Conservation (phyloP, 2,329 filamentous ascomycete genomes). For the Colletotrichum brevisporum region DNA sequence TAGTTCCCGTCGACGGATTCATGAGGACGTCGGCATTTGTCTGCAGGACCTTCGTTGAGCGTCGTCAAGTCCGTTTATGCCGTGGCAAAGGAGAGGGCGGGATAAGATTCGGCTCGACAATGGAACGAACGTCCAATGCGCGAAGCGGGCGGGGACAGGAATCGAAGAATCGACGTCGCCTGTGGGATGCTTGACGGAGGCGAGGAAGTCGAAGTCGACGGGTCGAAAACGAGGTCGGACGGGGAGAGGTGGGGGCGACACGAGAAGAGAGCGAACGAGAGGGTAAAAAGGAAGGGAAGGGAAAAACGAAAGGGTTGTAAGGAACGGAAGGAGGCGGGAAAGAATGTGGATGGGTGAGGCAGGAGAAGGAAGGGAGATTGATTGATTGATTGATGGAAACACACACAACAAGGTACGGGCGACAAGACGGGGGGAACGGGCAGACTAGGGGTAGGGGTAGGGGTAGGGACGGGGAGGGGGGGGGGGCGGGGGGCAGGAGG, state of each 20-base stretch:
- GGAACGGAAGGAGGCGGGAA: constrained; percentile 42
- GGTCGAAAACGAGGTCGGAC: constrained; percentile 38
- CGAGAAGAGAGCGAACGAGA: constrained; percentile 37
- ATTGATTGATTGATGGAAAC: constrained; percentile 44
- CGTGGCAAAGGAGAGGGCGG: constrained; percentile 23
- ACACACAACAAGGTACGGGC: constrained; percentile 40
- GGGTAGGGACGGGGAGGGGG: constrained; percentile 24
- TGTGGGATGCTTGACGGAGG: constrained; percentile 41
- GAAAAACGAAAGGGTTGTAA: constrained; percentile 42
- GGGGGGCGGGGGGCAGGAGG: constrained; percentile 28
- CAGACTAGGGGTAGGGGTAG: constrained; percentile 11
- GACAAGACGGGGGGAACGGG: constrained; percentile 21
- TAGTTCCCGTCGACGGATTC: constrained; percentile 33
- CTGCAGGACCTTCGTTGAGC: constrained; percentile 31
- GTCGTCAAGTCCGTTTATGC: constrained; percentile 24
- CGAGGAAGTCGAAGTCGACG: constrained; percentile 38
- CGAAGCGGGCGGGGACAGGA: constrained; percentile 31
- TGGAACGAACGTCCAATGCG: constrained; percentile 2
- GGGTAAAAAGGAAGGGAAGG: constrained; percentile 32
- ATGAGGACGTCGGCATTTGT: constrained; percentile 39
- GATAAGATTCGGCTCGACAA: constrained; percentile 6
- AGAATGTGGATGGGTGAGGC: constrained; percentile 42
- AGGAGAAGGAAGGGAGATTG: constrained; percentile 42
- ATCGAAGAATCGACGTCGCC: constrained; percentile 42
- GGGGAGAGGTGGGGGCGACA: constrained; percentile 33